Base-by-base conservation (phyloP, 306 rosid genomes). In the Cicer cuneatum region DNA sequence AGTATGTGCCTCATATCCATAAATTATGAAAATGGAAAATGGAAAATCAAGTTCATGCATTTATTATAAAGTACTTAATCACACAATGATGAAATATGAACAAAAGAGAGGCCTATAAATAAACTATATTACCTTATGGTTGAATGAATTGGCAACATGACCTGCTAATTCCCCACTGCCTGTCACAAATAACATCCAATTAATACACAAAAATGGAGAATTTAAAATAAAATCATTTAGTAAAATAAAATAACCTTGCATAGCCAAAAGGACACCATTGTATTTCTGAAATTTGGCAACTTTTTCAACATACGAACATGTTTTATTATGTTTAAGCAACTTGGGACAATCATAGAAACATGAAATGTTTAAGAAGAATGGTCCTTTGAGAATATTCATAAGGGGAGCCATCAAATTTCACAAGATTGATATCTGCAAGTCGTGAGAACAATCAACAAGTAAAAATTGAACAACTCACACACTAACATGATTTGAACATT, bases 191-290 rank as follows among this genome's bases (percentile, higher is more conserved):
- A 81, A 81, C 77, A 77, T 71, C 39, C 35, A 65, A 80, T 79
- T 42, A 83, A 65, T 47, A 66, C 41, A 72, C n/a, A 66, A 14
- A 6, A 29, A 54, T 9, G 3, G 3, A 46, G n/a, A 74, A 5
- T 16, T 48, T 15, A 14, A 11, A 63, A 16, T 3, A 15, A 69
- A 71, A 72, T 19, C 16, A 4, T 1, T 1, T 43, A 40, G 58
- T 48, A 66, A 51, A 73, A 67, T 37, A 71, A 87, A 76, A 67
- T 18, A 74, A 87, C 93, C 93, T 89, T 74, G 81, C 29, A 71
- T 65, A 46, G 85, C 75, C 43, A 53, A 62, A 33, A 69, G 74
- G 42, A 83, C 69, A 52, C n/a, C 82, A 12, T 71, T 68, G 40
- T 24, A 24, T 41, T 77, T 85, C 43, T 43, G 83, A 65, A 78